Evolutionary conservation across 2,329 filamentous ascomycete species (phyloP), one percentile per base, ranked within the genome.

Genomic region (Ascochyta viciae-villosae): DNA sequence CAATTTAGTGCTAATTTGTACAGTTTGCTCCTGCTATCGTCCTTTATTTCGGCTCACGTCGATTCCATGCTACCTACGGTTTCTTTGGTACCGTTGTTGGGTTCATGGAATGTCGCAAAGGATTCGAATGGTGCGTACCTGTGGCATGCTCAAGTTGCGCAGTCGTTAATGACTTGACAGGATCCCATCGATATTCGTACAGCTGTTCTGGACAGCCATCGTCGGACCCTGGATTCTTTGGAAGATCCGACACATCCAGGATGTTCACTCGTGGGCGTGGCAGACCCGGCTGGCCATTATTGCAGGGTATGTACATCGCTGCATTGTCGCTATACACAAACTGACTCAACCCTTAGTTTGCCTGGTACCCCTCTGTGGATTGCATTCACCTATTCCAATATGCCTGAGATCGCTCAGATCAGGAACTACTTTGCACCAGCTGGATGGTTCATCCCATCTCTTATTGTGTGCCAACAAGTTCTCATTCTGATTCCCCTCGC

Each of bases 41-140:
- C 47, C 83, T 88, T 72, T 90, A 82, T 72, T 77, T 87, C 62
- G 78, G 87, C 31, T 90, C 87, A 1, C 83, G 82, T 47, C 87
- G 88, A 58, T 90, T 89, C 64, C 87, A 90, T 66, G 68, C 60
- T 1, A 54, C 76, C 12, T 81, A 80, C 5, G 89, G 86, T 42
- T 83, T 85, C 13, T 81, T 81, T 59, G 81, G 85, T 38, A 74
- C 80, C 42, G 35, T 79, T 50, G 75, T 78, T 22, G 72, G 76
- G 34, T 80, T 81, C 61, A 72, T 75, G 46, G 56, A 69, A 54
- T 81, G 76, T 61, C 69, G 80, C 61, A 63, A 73, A 54, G 88
- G 88, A 8, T 87, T 83, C 81, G 88, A 91, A 77, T 91, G 88
- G 88, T 84, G 73, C 43, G 67, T 60, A 1, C 7, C 33, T 6